Conservation (phyloP, 1,139 yeast genomes). For the Yamadazyma taylorii region DNA sequence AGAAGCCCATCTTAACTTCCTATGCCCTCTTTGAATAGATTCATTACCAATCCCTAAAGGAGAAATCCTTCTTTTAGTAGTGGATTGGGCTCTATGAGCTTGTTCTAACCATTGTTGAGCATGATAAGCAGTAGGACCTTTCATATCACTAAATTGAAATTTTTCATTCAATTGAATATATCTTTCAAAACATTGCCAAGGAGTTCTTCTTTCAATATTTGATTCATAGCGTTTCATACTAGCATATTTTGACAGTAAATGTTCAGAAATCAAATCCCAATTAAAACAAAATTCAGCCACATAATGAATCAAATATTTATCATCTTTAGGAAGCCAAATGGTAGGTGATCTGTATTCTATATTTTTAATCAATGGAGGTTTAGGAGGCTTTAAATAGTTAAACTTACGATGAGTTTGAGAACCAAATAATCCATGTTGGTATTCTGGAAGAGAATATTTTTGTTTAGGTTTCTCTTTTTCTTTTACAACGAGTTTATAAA, state of each 20-base stretch:
- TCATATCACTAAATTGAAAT: constrained; percentile 81
- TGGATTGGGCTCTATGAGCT: constrained; percentile 84
- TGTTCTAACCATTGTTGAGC: constrained; percentile 94
- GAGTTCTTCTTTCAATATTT: constrained; percentile 89
- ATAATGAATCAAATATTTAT: constrained; percentile 70
- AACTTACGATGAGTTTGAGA: constrained; percentile 60
- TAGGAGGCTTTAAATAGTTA: constrained; percentile 74
- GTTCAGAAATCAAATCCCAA: constrained; percentile 90
- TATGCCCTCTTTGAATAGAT: constrained; percentile 89
- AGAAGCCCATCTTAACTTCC: constrained; percentile 86
- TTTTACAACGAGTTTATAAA: constrained; percentile 60
- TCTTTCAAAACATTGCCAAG: constrained; percentile 98
- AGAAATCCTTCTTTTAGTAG: constrained; percentile 82
- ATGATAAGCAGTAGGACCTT: constrained; percentile 78
- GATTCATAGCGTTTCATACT: constrained; percentile 66
- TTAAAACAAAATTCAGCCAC: constrained; percentile 88
- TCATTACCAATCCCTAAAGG: constrained; percentile 92
- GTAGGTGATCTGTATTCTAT: constrained; percentile 85
- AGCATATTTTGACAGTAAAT: constrained; percentile 58
- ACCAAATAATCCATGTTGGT: constrained; percentile 60
- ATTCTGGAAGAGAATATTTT: constrained; percentile 31
- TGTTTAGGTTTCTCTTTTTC: constrained; percentile 31
- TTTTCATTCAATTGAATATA: constrained; percentile 90
- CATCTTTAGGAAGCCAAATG: constrained; percentile 95
- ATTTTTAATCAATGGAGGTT: constrained; percentile 80